These are phyloP conservation scores for Rosa chinensis DNA, from an alignment of 306 rosid genomes.

Conservation along the genomic window DNA sequence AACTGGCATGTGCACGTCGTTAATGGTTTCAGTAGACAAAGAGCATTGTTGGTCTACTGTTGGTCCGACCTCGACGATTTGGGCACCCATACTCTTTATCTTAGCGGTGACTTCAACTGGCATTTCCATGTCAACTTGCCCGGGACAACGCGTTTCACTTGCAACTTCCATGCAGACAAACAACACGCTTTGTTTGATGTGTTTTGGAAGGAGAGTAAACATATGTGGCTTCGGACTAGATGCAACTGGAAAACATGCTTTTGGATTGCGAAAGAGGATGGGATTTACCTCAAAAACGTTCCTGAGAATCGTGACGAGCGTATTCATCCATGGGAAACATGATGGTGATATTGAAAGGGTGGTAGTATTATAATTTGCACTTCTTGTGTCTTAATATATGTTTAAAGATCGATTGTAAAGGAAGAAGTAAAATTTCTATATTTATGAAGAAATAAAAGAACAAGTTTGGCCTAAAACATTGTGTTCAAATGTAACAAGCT, in stretches of 20 bases:
- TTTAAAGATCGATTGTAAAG: too few species aligned
- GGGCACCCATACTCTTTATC: neutral
- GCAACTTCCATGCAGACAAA: neutral
- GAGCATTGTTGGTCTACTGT: neutral
- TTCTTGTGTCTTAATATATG: too few species aligned
- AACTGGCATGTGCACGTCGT: neutral
- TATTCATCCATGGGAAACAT: neutral
- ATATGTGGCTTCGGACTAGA: slow-evolving; percentile 8
- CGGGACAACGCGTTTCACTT: slow-evolving; percentile 24
- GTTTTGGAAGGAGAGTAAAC: slow-evolving; percentile 4
- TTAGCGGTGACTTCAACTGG: slow-evolving; percentile 1
- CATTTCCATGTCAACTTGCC: slow-evolving; percentile 14
- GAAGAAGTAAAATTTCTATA: neutral
- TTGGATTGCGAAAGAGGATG: slow-evolving; percentile 30
- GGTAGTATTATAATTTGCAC: too few species aligned
- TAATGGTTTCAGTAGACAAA: neutral
- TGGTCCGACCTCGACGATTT: neutral
- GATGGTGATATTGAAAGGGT: neutral
- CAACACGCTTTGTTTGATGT: neutral
- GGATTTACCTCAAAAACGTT: slow-evolving; percentile 7
- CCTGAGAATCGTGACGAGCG: neutral
- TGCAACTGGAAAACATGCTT: neutral
- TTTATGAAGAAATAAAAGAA: too few species aligned
- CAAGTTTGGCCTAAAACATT: neutral
- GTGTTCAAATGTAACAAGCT: neutral